These are phyloP conservation scores for Chloris gayana DNA, from an alignment of 176 grass and related monocot species.

Conservation along the genomic window DNA sequence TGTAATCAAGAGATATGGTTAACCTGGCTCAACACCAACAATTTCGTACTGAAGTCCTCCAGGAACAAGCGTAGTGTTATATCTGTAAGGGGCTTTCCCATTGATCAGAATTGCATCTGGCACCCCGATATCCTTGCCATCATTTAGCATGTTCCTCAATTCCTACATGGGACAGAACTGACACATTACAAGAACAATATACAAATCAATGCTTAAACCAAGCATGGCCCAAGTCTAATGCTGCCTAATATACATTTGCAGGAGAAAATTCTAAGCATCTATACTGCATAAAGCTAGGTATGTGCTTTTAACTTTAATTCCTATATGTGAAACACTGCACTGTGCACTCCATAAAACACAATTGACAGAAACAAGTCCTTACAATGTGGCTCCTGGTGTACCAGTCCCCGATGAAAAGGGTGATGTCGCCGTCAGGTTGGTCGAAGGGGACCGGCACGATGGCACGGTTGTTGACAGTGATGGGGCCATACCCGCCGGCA, in stretches of 20 bases:
- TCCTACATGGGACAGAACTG: constrained; percentile 55
- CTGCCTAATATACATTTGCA: neutral
- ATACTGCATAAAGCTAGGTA: neutral
- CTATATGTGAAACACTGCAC: neutral
- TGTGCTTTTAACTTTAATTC: neutral
- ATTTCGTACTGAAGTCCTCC: constrained; percentile 67
- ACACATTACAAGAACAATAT: constrained; percentile 19
- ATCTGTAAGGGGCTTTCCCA: constrained; percentile 79
- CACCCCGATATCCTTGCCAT: constrained; percentile 67
- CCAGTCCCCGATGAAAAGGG: constrained; percentile 88
- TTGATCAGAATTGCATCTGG: constrained; percentile 88
- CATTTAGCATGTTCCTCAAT: constrained; percentile 80
- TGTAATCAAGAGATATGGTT: constrained; percentile 8
- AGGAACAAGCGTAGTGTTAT: constrained; percentile 62
- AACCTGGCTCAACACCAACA: constrained; percentile 84
- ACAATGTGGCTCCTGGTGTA: constrained; percentile 87
- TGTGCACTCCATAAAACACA: neutral
- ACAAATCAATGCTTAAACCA: neutral
- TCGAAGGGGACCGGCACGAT: constrained; percentile 67
- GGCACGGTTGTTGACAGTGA: constrained; percentile 76
- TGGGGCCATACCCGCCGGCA: constrained; percentile 68
- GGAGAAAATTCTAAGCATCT: neutral
- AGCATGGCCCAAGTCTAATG: too few relatives aligned
- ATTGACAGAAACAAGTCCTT: constrained; percentile 23
- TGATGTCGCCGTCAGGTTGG: constrained; percentile 72